Conservation (phyloP, 2,329 filamentous ascomycete species). For the Sporothrix variecibatus region DNA sequence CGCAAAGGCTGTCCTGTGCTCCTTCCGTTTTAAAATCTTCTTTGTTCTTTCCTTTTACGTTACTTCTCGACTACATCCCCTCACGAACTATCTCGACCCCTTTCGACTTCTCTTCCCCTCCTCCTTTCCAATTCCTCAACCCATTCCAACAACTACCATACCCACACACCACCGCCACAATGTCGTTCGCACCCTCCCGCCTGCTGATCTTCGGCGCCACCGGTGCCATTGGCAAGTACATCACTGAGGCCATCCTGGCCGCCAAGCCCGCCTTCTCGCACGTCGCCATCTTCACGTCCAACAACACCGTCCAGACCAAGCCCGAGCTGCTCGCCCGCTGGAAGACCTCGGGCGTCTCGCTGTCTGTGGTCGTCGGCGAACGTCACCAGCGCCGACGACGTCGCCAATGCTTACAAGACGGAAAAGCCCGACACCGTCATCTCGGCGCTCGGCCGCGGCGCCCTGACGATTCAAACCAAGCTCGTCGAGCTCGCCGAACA, state of each 20-base stretch:
- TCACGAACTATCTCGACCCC: background rate
- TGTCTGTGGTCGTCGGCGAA: constrained; percentile 60
- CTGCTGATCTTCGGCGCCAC: constrained; percentile 41
- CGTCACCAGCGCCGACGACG: constrained; percentile 52
- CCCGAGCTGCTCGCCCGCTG: constrained; percentile 44
- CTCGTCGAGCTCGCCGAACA: constrained; percentile 62
- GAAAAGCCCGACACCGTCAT: constrained; percentile 64
- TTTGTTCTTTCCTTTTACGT: background rate
- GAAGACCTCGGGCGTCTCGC: constrained; percentile 50
- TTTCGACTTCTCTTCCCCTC: too few species aligned
- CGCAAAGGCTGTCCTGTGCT: background rate
- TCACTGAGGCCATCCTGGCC: constrained; percentile 39
- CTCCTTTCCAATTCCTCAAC: too few species aligned
- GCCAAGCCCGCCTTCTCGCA: constrained; percentile 38
- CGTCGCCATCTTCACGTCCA: constrained; percentile 46
- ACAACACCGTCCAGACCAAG: constrained; percentile 53
- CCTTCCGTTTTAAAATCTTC: background rate
- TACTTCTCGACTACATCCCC: background rate
- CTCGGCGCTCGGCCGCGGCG: constrained; percentile 64
- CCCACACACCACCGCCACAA: background rate
- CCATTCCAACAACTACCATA: too few species aligned
- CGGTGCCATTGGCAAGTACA: constrained; percentile 42
- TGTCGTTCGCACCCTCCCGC: constrained; percentile 26
- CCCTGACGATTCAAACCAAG: constrained; percentile 60
- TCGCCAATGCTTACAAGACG: constrained; percentile 58